Percentiles rank a stretch among this genome's conserved stretches.
Evolutionary conservation across 495 filamentous ascomycete genomes (phyloP).

Genomic region (Hyaloscypha bicolor): DNA sequence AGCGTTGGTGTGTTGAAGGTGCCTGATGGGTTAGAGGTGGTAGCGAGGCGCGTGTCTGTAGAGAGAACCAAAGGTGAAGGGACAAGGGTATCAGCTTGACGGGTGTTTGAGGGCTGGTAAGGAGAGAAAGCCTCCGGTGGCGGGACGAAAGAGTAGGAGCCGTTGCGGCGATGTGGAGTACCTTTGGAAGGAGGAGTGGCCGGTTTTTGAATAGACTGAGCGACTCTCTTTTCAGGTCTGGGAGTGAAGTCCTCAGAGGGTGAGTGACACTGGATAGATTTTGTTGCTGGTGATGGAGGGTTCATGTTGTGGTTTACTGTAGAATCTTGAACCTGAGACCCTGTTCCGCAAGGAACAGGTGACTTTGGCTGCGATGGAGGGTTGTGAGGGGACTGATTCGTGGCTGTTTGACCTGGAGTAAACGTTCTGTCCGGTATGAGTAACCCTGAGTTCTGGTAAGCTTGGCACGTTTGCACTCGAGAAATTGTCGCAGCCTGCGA

Average conservation of each 20-base stretch:
- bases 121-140: not conserved
- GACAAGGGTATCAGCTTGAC: not conserved
- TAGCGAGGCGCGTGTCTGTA: not conserved
- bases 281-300: not conserved
- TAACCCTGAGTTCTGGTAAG: no score
- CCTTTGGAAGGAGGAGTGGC: not conserved
- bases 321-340: no score
- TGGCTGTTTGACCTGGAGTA: no score
- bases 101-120: not conserved
- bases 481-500: no score
- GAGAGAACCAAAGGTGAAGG: not conserved
- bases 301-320: not conserved
- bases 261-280: no score
- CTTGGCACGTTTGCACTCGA: no score
- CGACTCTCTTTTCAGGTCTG: not conserved
- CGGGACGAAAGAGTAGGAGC: not conserved
- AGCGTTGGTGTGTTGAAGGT: not conserved
- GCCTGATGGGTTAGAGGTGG: not conserved
- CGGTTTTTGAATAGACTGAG: not conserved
- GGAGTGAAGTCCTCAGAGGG: not conserved
- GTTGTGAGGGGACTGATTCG: no score
- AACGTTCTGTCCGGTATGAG: no score
- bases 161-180: not conserved
- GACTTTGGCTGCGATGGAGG: no score
- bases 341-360: no score